Percentiles rank a stretch among this genome's conserved stretches.
phyloP scores from a whole-genome alignment of 2,329 filamentous ascomycete species.

The Talaromyces pinophilus region DNA sequence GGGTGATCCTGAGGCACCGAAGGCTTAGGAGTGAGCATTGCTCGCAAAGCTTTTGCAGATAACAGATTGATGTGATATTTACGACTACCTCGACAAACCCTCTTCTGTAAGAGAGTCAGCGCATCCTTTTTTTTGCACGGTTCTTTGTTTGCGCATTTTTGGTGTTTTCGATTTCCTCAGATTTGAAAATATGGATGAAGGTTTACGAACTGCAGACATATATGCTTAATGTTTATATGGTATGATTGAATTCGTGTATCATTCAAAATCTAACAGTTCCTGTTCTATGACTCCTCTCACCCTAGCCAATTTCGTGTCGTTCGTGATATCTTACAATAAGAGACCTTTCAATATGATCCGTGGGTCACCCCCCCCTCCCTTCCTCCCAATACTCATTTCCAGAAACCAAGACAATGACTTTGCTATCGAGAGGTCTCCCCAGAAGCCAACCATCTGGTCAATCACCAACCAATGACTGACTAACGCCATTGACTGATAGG shows the following conservation, averaged over 20 bases:
- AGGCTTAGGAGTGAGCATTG: conserved; percentile 12
- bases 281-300: background rate
- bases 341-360: background rate
- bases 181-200: background rate
- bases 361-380: background rate
- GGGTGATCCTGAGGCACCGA: conserved; percentile 48
- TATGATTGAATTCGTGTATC: background rate
- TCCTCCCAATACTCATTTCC: background rate
- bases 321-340: background rate
- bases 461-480: background rate
- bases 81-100: background rate
- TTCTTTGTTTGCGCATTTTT: background rate
- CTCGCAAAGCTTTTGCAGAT: background rate
- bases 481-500: background rate
- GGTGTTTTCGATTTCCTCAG: background rate
- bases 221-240: background rate
- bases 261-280: background rate
- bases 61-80: background rate
- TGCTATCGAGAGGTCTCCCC: background rate
- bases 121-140: background rate
- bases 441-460: background rate
- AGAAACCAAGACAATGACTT: background rate
- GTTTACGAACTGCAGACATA: background rate
- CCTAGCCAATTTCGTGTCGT: background rate
- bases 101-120: background rate